A percentile compares a stretch with the other conserved stretches of the same genome.
Evolutionary conservation across 2,329 filamentous ascomycete genomes (phyloP).

Genomic region (Thelonectria rubi): DNA sequence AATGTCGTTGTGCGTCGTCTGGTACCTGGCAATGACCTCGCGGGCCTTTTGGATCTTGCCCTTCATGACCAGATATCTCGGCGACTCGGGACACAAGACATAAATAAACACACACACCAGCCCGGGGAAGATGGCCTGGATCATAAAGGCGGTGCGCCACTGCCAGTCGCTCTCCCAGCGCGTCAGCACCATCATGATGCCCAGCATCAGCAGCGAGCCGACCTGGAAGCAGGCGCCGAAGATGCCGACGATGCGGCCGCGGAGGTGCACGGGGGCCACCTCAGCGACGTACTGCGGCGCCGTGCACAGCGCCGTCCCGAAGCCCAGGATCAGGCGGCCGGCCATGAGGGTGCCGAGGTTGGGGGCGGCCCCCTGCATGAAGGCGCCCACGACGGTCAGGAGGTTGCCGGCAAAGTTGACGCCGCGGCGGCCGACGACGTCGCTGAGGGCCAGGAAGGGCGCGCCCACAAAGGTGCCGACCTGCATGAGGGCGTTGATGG

Average conservation of each 20-base stretch:
- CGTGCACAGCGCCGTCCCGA: constrained; percentile 37
- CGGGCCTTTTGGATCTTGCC: constrained; percentile 35
- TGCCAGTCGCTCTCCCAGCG: constrained; percentile 38
- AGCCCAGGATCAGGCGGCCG: constrained; percentile 34
- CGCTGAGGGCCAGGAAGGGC: constrained; percentile 31
- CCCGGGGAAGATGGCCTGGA: constrained; percentile 33
- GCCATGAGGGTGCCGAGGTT: constrained; percentile 33
- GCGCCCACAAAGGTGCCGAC: constrained; percentile 38
- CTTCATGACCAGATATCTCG: constrained; percentile 39
- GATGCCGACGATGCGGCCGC: constrained; percentile 35
- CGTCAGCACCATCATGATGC: constrained; percentile 38
- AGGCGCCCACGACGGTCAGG: constrained; percentile 32
- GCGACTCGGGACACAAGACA: constrained; percentile 36
- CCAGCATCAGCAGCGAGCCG: constrained; percentile 33
- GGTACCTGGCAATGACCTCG: constrained; percentile 30
- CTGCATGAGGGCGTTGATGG: constrained; percentile 39
- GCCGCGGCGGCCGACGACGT: constrained; percentile 36
- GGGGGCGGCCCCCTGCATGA: constrained; percentile 35
- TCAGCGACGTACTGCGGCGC: constrained; percentile 39
- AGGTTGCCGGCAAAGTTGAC: constrained; percentile 35
- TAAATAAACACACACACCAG: constrained; percentile 36
- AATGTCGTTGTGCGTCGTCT: constrained; percentile 32
- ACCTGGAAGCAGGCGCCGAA: constrained; percentile 40
- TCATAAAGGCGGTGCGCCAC: constrained; percentile 35
- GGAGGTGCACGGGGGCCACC: constrained; percentile 33